Conservation (phyloP, 2,329 filamentous ascomycete genomes). For the Fusarium drepaniforme region DNA sequence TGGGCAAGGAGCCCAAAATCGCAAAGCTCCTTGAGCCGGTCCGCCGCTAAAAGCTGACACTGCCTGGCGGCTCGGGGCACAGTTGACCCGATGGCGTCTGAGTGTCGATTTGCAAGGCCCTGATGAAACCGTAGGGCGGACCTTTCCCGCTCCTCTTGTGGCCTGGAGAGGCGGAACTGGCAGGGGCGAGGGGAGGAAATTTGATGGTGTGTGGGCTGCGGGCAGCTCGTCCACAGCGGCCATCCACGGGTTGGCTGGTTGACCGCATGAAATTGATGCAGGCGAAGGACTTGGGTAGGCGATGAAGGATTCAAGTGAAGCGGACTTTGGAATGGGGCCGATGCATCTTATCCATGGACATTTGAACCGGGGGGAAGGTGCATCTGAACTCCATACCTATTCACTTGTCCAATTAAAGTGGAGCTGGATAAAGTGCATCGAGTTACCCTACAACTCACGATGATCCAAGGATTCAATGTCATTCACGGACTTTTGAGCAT, state of each 20-base stretch:
- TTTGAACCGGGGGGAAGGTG: not conserved
- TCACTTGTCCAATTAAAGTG: not conserved
- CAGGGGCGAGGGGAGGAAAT: not conserved
- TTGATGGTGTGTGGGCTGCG: not conserved
- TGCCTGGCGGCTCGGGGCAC: slow-evolving; percentile 1
- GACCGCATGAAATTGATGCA: slow-evolving; percentile 2
- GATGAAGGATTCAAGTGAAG: slow-evolving; percentile 1
- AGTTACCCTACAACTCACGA: not conserved
- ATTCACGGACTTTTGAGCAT: not conserved
- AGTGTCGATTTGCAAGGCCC: not conserved
- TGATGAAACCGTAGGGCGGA: not conserved
- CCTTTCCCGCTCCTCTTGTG: not conserved
- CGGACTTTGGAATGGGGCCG: not conserved
- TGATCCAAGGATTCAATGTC: not conserved
- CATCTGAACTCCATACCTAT: not conserved
- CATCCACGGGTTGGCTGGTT: not conserved
- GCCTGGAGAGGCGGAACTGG: not conserved
- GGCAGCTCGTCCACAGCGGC: not conserved
- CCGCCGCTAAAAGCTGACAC: slow-evolving; percentile 32
- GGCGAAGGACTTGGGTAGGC: not conserved
- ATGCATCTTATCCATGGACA: not conserved
- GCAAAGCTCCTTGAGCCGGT: slow-evolving; percentile 3
- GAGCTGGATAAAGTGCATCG: not conserved
- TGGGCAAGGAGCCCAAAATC: slow-evolving; percentile 6
- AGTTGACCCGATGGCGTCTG: slow-evolving; percentile 15